Evolutionary conservation across 2,329 filamentous ascomycete genomes (phyloP).

Genomic region (Aureobasidium sp.): DNA sequence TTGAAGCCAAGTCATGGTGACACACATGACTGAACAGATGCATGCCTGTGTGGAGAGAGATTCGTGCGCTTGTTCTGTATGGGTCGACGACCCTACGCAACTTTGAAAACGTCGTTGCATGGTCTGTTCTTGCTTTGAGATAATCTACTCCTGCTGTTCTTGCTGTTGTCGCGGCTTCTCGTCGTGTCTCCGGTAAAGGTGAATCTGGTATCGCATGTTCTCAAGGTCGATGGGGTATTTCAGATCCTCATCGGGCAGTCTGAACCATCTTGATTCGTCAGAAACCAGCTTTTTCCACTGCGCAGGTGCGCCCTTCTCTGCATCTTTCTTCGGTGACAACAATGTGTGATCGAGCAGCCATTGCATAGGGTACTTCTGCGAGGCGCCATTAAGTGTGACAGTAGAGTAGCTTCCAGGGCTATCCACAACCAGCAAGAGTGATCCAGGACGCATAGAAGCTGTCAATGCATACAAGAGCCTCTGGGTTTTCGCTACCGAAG

Average conservation of each 20-base stretch:
- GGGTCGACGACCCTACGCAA: not conserved
- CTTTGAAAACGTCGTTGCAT: not conserved
- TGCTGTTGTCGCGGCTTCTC: not conserved
- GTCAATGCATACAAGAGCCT: slow-evolving; percentile 66
- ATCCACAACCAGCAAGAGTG: slow-evolving; percentile 78
- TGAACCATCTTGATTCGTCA: slow-evolving; percentile 79
- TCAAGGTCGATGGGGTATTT: slow-evolving; percentile 80
- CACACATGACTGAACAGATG: not conserved
- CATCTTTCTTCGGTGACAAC: slow-evolving; percentile 30
- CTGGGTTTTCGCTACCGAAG: slow-evolving; percentile 68
- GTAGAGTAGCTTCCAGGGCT: slow-evolving; percentile 92
- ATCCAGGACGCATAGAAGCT: slow-evolving; percentile 47
- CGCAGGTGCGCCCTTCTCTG: slow-evolving; percentile 17
- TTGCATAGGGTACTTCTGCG: slow-evolving; percentile 81
- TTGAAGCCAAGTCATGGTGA: not conserved
- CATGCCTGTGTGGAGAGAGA: not conserved
- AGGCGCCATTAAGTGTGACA: slow-evolving; percentile 51
- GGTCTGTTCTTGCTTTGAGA: not conserved
- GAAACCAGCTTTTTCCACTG: slow-evolving; percentile 69
- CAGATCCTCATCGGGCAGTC: slow-evolving; percentile 51
- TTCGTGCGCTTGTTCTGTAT: not conserved
- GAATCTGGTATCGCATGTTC: slow-evolving; percentile 92
- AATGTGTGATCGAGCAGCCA: slow-evolving; percentile 85
- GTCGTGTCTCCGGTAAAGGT: slow-evolving; percentile 54
- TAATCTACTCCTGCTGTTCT: not conserved